Conservation (phyloP, 441 rosid genomes). For the Viola pubescens region DNA sequence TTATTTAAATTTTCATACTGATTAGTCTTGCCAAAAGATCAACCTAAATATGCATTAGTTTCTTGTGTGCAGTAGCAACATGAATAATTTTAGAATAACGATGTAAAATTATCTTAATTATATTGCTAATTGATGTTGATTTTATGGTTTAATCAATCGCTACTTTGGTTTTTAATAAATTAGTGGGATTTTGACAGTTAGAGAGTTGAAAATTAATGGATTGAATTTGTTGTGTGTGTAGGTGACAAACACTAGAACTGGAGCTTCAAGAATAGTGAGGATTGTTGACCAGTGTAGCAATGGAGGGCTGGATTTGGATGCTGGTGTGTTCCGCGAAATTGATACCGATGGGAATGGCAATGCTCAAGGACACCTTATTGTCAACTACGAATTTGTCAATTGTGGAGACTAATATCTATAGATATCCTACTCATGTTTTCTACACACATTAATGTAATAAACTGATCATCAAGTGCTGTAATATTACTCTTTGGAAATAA, state of each 20-base stretch:
- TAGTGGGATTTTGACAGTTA: neutral
- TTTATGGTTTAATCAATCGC: neutral
- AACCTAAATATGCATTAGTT: no score
- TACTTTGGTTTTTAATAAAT: neutral
- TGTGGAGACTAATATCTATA: conserved; percentile 25
- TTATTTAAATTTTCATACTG: no score
- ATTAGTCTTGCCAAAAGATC: no score
- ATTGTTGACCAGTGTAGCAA: conserved; percentile 60
- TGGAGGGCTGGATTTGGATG: conserved; percentile 61
- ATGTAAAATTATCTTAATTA: no score
- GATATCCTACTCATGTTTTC: no score
- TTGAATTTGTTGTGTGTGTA: conserved; percentile 8
- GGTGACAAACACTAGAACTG: conserved; percentile 48
- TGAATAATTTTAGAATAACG: neutral
- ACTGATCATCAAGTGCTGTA: no score
- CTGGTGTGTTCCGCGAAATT: conserved; percentile 25
- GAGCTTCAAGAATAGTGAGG: conserved; percentile 38
- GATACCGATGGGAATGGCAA: conserved; percentile 49
- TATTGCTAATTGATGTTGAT: no score
- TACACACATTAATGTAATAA: no score
- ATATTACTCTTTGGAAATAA: no score
- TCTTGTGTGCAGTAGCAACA: neutral
- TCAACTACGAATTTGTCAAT: conserved; percentile 46
- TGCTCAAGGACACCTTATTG: conserved; percentile 46
- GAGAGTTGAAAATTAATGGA: neutral